Base-by-base conservation (phyloP, 2,329 filamentous ascomycete species). In the Colletotrichum sp. region DNA sequence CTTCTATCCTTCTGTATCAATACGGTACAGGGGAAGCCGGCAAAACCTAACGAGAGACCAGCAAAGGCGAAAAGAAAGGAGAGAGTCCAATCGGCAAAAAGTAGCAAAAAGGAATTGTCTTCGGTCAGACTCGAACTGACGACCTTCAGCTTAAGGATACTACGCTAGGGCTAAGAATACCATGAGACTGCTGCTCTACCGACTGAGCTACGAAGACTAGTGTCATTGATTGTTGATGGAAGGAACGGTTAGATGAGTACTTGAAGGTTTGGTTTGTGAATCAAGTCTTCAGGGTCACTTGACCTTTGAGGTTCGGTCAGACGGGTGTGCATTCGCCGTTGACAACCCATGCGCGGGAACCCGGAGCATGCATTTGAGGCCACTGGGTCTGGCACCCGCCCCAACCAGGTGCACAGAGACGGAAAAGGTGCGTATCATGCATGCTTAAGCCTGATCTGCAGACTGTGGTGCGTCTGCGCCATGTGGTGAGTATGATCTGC, bases 181-280 rank as follows among this genome's bases (percentile, higher is more conserved):
- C 24, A 57, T 26, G 52, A 57, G 52, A 57, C 52, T 57, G 52
- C 52, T 57, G 24, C 52, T 57, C 52, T 57, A 57, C 52, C 24
- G 21, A 57, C 52, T 57, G 24, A 57, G 52, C 52, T 57, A 57
- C 24, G 21, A 26, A 57, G 52, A 57, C 24, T 6, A 57, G 52
- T 57, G 52, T 57, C 21, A 21, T 57, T 57, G 10, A 24, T 57
- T 57, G 24, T 12, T 57, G 24, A 57, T 15, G 52, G 24, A 57
- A 21, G 24, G 24, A 6, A 15, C 7, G 24, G 3, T 57, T 8
- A 26, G 52, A 57, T 57, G 2, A 26, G 1, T 57, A 26, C 52
- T 57, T 15, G 24, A 57, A 26, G 24, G 21, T 26, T 57, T 57
- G 24, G 52, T 2, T 57, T 57, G 24, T 57, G 52, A 26, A 21